Base-by-base conservation (phyloP, 2,329 filamentous ascomycete species). In the Trichoderma sp. region DNA sequence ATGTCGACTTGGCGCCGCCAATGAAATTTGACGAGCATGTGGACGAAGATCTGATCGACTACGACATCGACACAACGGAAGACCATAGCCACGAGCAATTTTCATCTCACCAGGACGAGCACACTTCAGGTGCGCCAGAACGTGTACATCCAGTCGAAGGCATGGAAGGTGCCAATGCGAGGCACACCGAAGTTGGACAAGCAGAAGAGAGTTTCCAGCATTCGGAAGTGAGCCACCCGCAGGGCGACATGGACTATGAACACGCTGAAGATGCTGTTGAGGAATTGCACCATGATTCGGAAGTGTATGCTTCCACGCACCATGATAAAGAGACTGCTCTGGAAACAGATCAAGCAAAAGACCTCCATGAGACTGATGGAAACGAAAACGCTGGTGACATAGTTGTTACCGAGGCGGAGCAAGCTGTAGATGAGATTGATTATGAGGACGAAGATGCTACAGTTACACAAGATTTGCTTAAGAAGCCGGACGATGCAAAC, bases 21-120 rank as follows among this genome's bases (percentile, higher is more conserved):
- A 70, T 72, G 37, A 71, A 69, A 47, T 60, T 75, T 8, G 75
- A 75, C 27, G 67, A 61, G 5, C 73, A 72, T 29, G 69, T 71
- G 8, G 77, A 80, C 49, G 76, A 80, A 16, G 80, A 82, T 68
- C 71, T 80, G 29, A 79, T 81, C 61, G 77, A 80, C 68, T 82
- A 80, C 52, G 80, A 81, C 35, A 79, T 76, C 63, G 80, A 77
- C 53, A 64, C 71, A 27, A 68, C 70, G 2, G 75, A 75, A 37
- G 68, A 72, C 11, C 71, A 70, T 27, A 64, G 53, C 6, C 59
- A 68, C 29, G 47, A 57, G 7, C 55, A 24, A 14, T 63, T 33
- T 60, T n/a, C 66, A 11, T 55, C 66, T n/a, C 65, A 70, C 33
- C 53, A 52, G 10, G 66, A 69, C 24, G 68, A 62, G 40, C 43